These are phyloP conservation scores for Candolleomyces aberdarensis DNA, from an alignment of 768 basidiomycete species.

Conservation along the genomic window DNA sequence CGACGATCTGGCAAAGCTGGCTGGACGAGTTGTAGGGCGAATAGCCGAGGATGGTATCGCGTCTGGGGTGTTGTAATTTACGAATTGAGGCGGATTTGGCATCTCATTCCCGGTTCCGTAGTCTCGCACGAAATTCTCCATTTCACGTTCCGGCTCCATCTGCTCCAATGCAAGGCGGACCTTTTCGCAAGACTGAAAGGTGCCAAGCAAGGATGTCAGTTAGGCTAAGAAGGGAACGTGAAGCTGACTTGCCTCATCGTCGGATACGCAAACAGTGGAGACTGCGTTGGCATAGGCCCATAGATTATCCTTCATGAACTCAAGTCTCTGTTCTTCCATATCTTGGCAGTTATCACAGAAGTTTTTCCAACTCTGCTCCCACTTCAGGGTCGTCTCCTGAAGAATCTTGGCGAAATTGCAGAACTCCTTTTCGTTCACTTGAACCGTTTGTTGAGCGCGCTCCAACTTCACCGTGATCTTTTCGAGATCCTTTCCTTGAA, in stretches of 20 bases:
- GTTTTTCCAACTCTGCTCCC: conserved; percentile 92
- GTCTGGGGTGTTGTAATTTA: conserved; percentile 73
- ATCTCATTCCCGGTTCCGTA: conserved; percentile 88
- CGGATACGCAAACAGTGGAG: conserved; percentile 92
- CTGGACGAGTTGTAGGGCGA: conserved; percentile 53
- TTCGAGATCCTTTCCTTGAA: conserved; percentile 92
- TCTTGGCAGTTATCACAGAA: conserved; percentile 97
- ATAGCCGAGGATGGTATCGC: conserved; percentile 59
- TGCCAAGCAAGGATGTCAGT: not conserved
- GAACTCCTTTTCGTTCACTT: conserved; percentile 89
- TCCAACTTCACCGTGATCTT: conserved; percentile 86
- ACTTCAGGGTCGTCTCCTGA: conserved; percentile 74
- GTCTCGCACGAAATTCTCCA: conserved; percentile 84
- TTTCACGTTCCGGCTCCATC: conserved; percentile 83
- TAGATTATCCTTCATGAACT: conserved; percentile 91
- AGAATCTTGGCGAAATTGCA: conserved; percentile 80
- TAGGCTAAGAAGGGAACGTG: conserved; percentile 17
- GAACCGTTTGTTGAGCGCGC: conserved; percentile 87
- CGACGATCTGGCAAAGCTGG: conserved; percentile 49
- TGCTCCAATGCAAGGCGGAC: conserved; percentile 84
- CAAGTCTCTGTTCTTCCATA: conserved; percentile 90
- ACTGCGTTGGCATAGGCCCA: conserved; percentile 97
- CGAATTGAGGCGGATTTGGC: conserved; percentile 83
- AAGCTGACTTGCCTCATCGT: conserved; percentile 85
- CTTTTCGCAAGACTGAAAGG: conserved; percentile 81